phyloP scores from a whole-genome alignment of 768 basidiomycete species.

The Calvatia gigantea region DNA sequence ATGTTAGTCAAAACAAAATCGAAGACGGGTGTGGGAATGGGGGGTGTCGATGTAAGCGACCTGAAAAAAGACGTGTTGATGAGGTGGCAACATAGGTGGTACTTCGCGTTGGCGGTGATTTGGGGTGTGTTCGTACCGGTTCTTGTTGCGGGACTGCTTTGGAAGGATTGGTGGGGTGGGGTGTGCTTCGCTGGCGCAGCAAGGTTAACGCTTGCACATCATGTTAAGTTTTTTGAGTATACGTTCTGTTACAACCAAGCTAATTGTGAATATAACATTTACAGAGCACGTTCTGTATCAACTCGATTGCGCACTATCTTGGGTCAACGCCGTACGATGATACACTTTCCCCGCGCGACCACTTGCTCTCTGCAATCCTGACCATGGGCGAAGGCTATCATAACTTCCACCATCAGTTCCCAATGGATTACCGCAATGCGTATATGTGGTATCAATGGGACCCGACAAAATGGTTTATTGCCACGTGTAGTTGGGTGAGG shows the following conservation, averaged over 20 bases:
- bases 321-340: conserved; percentile 83
- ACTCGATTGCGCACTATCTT: conserved; percentile 84
- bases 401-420: conserved; percentile 90
- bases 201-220: conserved; percentile 74
- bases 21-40: conserved; percentile 40
- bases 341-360: conserved; percentile 71
- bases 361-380: conserved; percentile 75
- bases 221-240: conserved; percentile 46
- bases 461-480: conserved; percentile 96
- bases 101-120: conserved; percentile 55
- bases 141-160: conserved; percentile 63
- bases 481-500: conserved; percentile 52
- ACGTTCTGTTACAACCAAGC: not conserved
- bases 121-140: conserved; percentile 75
- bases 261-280: conserved; percentile 8
- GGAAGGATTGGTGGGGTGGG: conserved; percentile 77
- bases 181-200: conserved; percentile 73
- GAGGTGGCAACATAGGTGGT: conserved; percentile 75
- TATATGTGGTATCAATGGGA: conserved; percentile 84
- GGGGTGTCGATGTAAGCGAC: conserved; percentile 70
- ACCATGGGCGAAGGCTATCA: conserved; percentile 90
- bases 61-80: conserved; percentile 65
- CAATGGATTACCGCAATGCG: conserved; percentile 83
- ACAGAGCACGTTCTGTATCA: conserved; percentile 85
- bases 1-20: conserved; percentile 74